phyloP scores from a whole-genome alignment of 2,329 filamentous ascomycete species.

The Claviceps arundinis region DNA sequence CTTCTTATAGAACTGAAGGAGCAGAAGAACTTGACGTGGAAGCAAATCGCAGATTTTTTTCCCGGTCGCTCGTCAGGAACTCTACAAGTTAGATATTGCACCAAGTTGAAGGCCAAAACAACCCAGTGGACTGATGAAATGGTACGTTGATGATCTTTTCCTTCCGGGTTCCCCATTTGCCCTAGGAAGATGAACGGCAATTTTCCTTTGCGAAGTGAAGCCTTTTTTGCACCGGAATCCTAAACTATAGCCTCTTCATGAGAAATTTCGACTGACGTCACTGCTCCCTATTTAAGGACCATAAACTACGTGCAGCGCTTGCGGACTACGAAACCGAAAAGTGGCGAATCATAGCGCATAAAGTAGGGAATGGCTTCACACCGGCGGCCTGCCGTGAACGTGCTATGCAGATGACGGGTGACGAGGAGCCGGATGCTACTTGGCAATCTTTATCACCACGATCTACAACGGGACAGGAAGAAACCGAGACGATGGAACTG shows the following conservation, averaged over 20 bases:
- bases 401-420: constrained; percentile 46
- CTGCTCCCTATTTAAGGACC: constrained; percentile 38
- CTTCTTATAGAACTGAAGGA: constrained; percentile 84
- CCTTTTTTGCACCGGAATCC: no score
- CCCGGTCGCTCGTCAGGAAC: constrained; percentile 82
- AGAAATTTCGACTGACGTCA: not conserved
- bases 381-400: constrained; percentile 78
- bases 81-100: constrained; percentile 87
- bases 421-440: constrained; percentile 29
- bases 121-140: constrained; percentile 90
- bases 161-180: no score
- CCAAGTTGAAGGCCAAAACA: constrained; percentile 86
- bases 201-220: not conserved
- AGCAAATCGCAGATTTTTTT: constrained; percentile 94
- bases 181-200: no score
- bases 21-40: constrained; percentile 90
- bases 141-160: constrained; percentile 37
- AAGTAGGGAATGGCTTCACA: constrained; percentile 82
- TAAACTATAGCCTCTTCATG: not conserved
- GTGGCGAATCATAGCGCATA: constrained; percentile 84
- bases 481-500: constrained; percentile 9
- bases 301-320: constrained; percentile 62
- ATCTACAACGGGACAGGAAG: constrained; percentile 12
- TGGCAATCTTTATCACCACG: constrained; percentile 44
- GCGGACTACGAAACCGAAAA: constrained; percentile 83